phyloP scores from a whole-genome alignment of 768 basidiomycete genomes.

The Cystobasidium tubakii region DNA sequence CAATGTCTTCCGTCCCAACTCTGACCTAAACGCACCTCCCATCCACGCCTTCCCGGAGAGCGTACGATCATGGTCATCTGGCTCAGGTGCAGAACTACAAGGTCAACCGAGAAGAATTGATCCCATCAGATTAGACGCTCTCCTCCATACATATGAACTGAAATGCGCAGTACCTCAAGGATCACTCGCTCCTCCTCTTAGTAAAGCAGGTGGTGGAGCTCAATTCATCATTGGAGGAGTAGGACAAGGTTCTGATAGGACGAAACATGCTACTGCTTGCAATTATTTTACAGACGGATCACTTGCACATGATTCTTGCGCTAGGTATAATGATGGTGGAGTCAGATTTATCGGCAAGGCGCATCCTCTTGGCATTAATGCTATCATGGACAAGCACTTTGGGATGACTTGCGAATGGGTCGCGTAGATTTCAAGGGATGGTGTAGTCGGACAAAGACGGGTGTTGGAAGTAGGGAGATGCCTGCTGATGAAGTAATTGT shows the following conservation, averaged over 20 bases:
- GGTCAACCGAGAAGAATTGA: conserved; percentile 7
- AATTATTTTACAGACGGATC: conserved; percentile 2
- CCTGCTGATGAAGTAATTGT: too few relatives aligned
- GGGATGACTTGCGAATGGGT: conserved; percentile 23
- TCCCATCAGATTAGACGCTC: background rate
- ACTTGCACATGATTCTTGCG: background rate
- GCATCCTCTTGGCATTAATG: conserved; percentile 21
- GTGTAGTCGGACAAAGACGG: too few relatives aligned
- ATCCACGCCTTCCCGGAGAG: conserved; percentile 15
- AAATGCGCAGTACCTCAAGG: background rate
- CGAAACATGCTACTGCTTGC: conserved; percentile 17
- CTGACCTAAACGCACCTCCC: conserved; percentile 22
- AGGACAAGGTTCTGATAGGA: conserved; percentile 2
- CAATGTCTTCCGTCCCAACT: conserved; percentile 18
- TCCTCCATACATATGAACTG: background rate
- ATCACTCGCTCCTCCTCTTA: background rate
- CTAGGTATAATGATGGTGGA: conserved; percentile 27
- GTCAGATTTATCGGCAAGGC: background rate
- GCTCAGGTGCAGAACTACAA: background rate
- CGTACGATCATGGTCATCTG: background rate
- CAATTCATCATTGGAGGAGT: conserved; percentile 30
- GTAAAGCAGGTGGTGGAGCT: background rate
- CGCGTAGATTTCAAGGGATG: background rate
- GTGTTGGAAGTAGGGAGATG: too few relatives aligned
- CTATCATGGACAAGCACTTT: conserved; percentile 22